Evolutionary conservation across 2,329 filamentous ascomycete species (phyloP).

Genomic region (Chaetoscypha palmicola): DNA sequence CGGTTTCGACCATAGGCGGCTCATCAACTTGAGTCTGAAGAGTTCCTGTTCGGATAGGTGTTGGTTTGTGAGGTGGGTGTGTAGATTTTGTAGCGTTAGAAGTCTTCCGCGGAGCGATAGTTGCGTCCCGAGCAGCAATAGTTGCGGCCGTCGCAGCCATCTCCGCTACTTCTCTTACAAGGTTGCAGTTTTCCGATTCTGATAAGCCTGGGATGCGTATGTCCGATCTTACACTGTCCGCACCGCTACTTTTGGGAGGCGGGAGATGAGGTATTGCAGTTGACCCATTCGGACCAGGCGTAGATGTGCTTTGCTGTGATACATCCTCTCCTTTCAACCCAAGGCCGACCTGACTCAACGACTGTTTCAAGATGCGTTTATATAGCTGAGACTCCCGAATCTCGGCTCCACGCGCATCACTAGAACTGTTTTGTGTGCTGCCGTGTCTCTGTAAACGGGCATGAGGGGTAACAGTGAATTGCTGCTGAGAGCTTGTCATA

Average conservation of each 20-base stretch:
- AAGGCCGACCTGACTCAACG: slow-evolving; percentile 75
- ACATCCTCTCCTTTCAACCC: slow-evolving; percentile 41
- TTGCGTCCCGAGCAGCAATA: slow-evolving; percentile 73
- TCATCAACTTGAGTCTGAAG: slow-evolving; percentile 24
- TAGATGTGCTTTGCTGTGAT: slow-evolving; percentile 31
- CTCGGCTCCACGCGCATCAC: slow-evolving; percentile 40
- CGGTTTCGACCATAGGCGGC: slow-evolving; percentile 29
- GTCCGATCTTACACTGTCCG: slow-evolving; percentile 38
- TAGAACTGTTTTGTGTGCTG: slow-evolving; percentile 17
- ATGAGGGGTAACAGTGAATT: slow-evolving; percentile 17
- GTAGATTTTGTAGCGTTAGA: slow-evolving; percentile 36
- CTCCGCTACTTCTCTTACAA: slow-evolving; percentile 84
- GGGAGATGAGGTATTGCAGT: slow-evolving; percentile 62
- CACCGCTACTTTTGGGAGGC: slow-evolving; percentile 56
- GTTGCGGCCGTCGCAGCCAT: slow-evolving; percentile 88
- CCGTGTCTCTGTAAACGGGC: slow-evolving; percentile 23
- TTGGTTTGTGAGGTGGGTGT: slow-evolving; percentile 25
- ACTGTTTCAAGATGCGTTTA: slow-evolving; percentile 87
- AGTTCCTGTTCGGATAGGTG: slow-evolving; percentile 30
- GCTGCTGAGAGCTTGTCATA: slow-evolving; percentile 28
- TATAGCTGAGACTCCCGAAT: slow-evolving; percentile 86
- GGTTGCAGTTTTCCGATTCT: slow-evolving; percentile 70
- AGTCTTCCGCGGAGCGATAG: slow-evolving; percentile 44
- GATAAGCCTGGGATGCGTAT: slow-evolving; percentile 63
- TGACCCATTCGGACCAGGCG: slow-evolving; percentile 36